A percentile compares a stretch with the other conserved stretches of the same genome.
Conservation (phyloP, 352 stramenopile genomes). For the Phytophthora europaea region DNA sequence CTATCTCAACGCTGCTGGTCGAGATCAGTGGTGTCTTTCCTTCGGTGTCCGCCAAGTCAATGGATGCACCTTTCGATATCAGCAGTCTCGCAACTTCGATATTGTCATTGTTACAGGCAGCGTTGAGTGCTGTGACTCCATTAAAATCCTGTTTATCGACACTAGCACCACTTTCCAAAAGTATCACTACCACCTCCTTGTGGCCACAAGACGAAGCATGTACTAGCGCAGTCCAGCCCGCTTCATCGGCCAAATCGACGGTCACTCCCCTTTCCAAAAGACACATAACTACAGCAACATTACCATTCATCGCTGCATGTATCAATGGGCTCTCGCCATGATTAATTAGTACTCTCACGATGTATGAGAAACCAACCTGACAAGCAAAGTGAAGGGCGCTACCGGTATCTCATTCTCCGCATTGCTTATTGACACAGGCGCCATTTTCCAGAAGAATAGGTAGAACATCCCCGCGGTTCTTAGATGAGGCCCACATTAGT, state of each 20-base stretch:
- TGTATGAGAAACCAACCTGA: not conserved
- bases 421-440: slow-evolving; percentile 6
- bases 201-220: not conserved
- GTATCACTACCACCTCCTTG: not conserved
- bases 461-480: slow-evolving; percentile 8
- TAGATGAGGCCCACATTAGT: slow-evolving; percentile 13
- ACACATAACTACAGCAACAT: not conserved
- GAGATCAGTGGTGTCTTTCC: not conserved
- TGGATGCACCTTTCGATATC: not conserved
- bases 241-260: not conserved
- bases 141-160: not conserved
- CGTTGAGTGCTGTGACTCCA: not conserved
- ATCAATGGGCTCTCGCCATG: slow-evolving; percentile 11
- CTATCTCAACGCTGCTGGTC: not conserved
- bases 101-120: no score
- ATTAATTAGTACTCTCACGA: not conserved
- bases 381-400: slow-evolving; percentile 15
- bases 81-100: not conserved
- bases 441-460: slow-evolving; percentile 8
- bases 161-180: not conserved
- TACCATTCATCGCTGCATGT: slow-evolving; percentile 5
- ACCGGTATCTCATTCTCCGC: not conserved
- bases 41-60: not conserved
- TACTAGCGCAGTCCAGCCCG: not conserved
- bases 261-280: slow-evolving; percentile 7